Base-by-base conservation (phyloP, 2,329 filamentous ascomycete genomes). In the Coniochaeta sp. region DNA sequence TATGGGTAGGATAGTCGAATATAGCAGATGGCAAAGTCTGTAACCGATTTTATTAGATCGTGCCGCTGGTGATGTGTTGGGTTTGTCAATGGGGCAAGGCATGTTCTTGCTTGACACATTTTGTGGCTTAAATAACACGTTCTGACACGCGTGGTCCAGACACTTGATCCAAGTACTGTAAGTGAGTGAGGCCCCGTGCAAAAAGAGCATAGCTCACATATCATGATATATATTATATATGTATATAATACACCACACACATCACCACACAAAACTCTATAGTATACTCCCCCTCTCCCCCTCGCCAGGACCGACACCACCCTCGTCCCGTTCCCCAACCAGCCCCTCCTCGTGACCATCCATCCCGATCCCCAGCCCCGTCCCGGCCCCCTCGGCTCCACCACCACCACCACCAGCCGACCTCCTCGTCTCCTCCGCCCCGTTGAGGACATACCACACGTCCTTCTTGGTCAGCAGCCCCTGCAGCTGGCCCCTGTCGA, bases 401-500 rank as follows among this genome's bases (percentile, higher is more conserved):
- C 11, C 12, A 33, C 11, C 52, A 7, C 47, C 11, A 17, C 8
- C 31, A 17, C 16, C 54, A 6, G 28, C 54, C 24, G 19, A 9
- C 28, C 52, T 31, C 52, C 52, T 55, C 43, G 43, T 47, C 71
- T 87, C 84, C 64, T 89, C 87, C 11, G 85, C 86, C 47, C 89
- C 90, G 70, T 96, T 91, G 54, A 98, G 79, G 43, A 98, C 87
- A 72, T 91, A 93, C 90, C 93, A 98, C 36, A 96, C 88, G 74
- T 99, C 95, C 78, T 99, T 99, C 79, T 98, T 98, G 22, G 95
- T 99, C 66, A 98, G 77, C 56, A 99, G 74, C 0, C 95, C 95
- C 72, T 91, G 87, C 43, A 99, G 76, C 57, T 85, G 84, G 22
- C 95, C 95, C 57, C 88, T 84, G 65, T 97, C 90, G 43, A 85